Conservation (phyloP, 164 flowering plant genomes). For the Buxus sempervirens region DNA sequence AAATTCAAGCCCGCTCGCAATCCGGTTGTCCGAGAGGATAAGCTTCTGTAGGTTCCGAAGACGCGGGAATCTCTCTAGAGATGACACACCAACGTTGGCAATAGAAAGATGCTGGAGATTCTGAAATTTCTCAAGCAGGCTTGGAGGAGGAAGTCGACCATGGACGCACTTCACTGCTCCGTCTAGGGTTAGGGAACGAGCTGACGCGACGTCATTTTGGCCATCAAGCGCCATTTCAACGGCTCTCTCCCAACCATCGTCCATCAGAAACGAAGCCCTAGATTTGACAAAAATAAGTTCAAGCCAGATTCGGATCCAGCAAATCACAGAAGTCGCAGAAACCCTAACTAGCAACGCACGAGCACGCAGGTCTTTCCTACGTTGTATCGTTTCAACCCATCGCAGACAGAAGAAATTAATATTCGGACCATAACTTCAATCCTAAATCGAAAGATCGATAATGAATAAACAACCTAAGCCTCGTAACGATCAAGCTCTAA, state of each 20-base stretch:
- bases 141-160: constrained; percentile 73
- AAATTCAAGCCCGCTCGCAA: constrained; percentile 73
- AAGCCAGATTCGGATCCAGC: not conserved
- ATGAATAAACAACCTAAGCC: too few species aligned
- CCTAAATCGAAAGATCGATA: not conserved
- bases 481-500: not conserved
- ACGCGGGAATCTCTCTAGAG: constrained; percentile 80
- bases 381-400: not conserved
- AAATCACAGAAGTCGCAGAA: not conserved
- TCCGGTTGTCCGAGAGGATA: constrained; percentile 76
- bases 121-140: constrained; percentile 60
- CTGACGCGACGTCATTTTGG: constrained; percentile 43
- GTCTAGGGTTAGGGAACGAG: constrained; percentile 69
- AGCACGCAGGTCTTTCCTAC: not conserved
- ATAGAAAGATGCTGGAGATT: constrained; percentile 78
- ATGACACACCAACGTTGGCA: constrained; percentile 81
- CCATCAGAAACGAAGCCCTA: constrained; percentile 1
- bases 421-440: constrained; percentile 5
- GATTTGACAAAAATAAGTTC: not conserved
- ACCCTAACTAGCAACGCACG: not conserved
- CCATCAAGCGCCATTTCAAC: constrained; percentile 90
- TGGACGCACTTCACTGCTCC: constrained; percentile 88
- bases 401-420: not conserved
- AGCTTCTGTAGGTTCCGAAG: constrained; percentile 72
- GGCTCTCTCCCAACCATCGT: constrained; percentile 75